Evolutionary conservation across 163 green algal species (phyloP), one percentile per base, ranked within the genome.

Genomic region (Botryococcus braunii): DNA sequence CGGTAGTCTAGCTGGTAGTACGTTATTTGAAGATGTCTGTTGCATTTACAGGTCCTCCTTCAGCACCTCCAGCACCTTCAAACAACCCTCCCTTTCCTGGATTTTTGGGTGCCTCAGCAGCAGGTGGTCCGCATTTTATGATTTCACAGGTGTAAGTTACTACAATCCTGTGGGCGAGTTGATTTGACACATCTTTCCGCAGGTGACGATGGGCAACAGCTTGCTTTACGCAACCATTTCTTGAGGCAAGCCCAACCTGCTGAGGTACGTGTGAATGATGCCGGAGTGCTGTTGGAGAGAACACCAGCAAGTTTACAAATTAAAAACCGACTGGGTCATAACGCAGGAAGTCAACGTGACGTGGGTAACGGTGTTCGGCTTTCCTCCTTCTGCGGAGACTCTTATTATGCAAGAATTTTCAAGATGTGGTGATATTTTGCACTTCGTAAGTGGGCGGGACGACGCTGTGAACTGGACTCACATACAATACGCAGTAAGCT

Each of bases 341-440:
- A 29, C 55, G 60, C 62, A 68, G 62, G 62, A 37, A n/a, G 62
- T 36, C 8, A 31, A 38, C 29, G 62, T 59, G 4, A 32, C 31
- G 6, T 68, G 62, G 82, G 85, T 93, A 2, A 92, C 87, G 1
- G 77, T 92, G 8, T 95, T 83, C 73, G 88, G 88, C 11, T 93
- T 95, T 64, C 39, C 41, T 46, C 79, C 77, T 31, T 59, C 66
- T 9, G 82, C 86, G 36, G 38, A 81, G 55, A 63, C 79, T 8
- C 38, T 80, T 8, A 72, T 89, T 17, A 61, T 90, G 34, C 72
- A 72, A 1, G 78, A 88, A 66, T 87, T 91, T 62, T 70, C 81
- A 49, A 77, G 74, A 13, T 92, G 83, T 59, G 89, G 89, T 1
- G 86, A 95, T 60, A 87, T 96, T 11, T 9, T 85, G 59, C 76